These are phyloP conservation scores for Puccinia novopanici DNA, from an alignment of 1,284 basidiomycete species.

Conservation along the genomic window DNA sequence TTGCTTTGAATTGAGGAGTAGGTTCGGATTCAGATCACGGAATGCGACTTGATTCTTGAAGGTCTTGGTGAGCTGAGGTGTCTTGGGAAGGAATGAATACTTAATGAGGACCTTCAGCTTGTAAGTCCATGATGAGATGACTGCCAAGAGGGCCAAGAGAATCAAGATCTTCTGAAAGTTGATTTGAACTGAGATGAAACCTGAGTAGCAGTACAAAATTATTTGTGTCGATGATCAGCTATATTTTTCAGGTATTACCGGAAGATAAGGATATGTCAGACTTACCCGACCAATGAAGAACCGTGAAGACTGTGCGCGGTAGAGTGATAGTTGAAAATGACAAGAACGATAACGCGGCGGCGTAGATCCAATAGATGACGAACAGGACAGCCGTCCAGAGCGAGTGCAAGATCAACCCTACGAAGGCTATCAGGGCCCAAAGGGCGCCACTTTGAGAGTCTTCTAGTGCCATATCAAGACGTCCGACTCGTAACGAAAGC, in stretches of 20 bases:
- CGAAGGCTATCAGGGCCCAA: background rate
- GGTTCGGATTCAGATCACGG: conserved; percentile 69
- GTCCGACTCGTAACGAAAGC: background rate
- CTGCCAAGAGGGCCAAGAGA: conserved; percentile 69
- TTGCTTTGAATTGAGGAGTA: conserved; percentile 64
- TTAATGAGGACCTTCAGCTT: conserved; percentile 61
- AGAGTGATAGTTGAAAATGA: conserved; percentile 40
- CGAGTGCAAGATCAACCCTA: conserved; percentile 7
- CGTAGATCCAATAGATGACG: conserved; percentile 31
- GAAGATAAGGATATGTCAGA: background rate
- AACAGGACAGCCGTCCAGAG: background rate
- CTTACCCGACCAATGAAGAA: conserved; percentile 45
- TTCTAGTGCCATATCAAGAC: background rate
- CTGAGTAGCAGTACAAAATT: conserved; percentile 7
- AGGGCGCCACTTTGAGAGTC: background rate
- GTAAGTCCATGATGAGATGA: conserved; percentile 73
- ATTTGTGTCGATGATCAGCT: background rate
- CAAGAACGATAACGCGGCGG: conserved; percentile 24
- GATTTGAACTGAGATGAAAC: conserved; percentile 63
- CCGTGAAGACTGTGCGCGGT: conserved; percentile 18
- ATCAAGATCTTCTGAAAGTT: conserved; percentile 84
- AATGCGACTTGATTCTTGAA: conserved; percentile 69
- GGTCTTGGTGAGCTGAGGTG: conserved; percentile 66
- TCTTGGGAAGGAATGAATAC: conserved; percentile 59
- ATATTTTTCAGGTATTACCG: background rate